phyloP scores from a whole-genome alignment of 2,329 filamentous ascomycete genomes.

The Fonsecaea erecta region DNA sequence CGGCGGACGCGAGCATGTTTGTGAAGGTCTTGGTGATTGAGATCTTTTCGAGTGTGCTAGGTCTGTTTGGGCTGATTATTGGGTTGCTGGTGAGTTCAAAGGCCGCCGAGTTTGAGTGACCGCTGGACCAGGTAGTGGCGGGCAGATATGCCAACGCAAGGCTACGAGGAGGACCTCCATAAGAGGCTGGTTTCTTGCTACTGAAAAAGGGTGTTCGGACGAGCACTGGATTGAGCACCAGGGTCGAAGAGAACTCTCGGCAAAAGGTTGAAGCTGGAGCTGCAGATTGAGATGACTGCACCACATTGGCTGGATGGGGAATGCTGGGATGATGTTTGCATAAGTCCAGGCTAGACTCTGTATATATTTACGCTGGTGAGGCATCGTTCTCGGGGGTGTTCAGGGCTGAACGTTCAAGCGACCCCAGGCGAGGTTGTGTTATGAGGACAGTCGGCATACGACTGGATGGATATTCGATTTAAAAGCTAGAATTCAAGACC shows the following conservation, averaged over 20 bases:
- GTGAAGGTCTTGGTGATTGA: slow-evolving; percentile 99
- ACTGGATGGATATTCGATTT: neutral
- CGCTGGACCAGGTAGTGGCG: slow-evolving; percentile 8
- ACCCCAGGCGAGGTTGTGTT: neutral
- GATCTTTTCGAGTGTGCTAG: slow-evolving; percentile 97
- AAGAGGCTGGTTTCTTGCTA: neutral
- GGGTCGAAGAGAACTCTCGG: neutral
- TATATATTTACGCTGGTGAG: neutral
- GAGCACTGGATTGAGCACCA: neutral
- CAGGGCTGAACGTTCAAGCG: slow-evolving; percentile 3
- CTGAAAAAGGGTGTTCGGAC: neutral
- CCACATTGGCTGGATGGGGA: neutral
- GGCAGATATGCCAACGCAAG: neutral
- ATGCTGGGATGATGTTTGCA: slow-evolving; percentile 1
- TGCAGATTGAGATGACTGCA: neutral
- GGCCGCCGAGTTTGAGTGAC: slow-evolving; percentile 69
- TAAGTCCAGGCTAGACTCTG: neutral
- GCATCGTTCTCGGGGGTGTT: slow-evolving; percentile 1
- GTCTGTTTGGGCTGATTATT: slow-evolving; percentile 94
- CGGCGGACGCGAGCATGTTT: slow-evolving; percentile 90
- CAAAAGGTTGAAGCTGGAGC: neutral
- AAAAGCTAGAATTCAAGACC: neutral
- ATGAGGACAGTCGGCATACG: neutral
- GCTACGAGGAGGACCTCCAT: neutral
- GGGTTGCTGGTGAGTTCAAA: slow-evolving; percentile 86